Conservation (phyloP, 2,329 filamentous ascomycete genomes). For the Neonectria coccinea region DNA sequence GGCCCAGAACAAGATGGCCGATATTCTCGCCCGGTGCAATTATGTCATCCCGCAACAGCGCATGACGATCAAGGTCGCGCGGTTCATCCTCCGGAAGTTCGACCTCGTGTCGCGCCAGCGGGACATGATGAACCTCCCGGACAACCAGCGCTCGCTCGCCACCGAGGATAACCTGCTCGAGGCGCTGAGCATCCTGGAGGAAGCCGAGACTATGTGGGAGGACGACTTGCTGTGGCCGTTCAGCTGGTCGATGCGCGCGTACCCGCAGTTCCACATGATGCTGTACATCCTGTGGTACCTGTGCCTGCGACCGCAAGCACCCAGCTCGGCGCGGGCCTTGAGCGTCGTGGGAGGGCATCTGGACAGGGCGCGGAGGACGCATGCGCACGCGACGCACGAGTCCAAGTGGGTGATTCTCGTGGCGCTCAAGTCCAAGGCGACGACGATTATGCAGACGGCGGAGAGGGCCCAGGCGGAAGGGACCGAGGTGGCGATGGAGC, state of each 20-base stretch:
- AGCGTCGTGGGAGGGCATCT: constrained; percentile 33
- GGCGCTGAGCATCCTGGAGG: constrained; percentile 51
- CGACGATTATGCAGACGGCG: constrained; percentile 34
- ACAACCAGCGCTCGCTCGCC: constrained; percentile 36
- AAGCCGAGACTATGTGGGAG: constrained; percentile 42
- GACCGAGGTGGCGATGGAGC: neutral
- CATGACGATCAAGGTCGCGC: constrained; percentile 45
- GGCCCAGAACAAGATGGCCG: constrained; percentile 50
- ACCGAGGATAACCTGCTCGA: constrained; percentile 50
- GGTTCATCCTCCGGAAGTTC: constrained; percentile 50
- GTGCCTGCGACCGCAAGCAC: constrained; percentile 52
- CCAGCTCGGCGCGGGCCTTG: constrained; percentile 50
- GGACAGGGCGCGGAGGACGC: constrained; percentile 4
- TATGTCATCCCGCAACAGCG: constrained; percentile 61
- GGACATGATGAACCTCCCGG: constrained; percentile 43
- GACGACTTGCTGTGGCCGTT: constrained; percentile 55
- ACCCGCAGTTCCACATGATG: constrained; percentile 57
- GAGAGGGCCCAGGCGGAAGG: neutral
- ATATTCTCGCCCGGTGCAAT: constrained; percentile 56
- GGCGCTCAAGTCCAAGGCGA: constrained; percentile 48
- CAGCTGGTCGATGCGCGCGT: constrained; percentile 54
- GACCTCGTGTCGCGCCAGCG: constrained; percentile 64
- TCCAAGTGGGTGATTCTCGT: constrained; percentile 49
- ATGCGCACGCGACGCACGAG: constrained; percentile 18
- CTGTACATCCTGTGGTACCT: constrained; percentile 59